Percentiles rank a stretch among this genome's conserved stretches.
These are phyloP conservation scores for Diaporthe sp. DNA, from an alignment of 2,329 filamentous ascomycete genomes.

Conservation along the genomic window DNA sequence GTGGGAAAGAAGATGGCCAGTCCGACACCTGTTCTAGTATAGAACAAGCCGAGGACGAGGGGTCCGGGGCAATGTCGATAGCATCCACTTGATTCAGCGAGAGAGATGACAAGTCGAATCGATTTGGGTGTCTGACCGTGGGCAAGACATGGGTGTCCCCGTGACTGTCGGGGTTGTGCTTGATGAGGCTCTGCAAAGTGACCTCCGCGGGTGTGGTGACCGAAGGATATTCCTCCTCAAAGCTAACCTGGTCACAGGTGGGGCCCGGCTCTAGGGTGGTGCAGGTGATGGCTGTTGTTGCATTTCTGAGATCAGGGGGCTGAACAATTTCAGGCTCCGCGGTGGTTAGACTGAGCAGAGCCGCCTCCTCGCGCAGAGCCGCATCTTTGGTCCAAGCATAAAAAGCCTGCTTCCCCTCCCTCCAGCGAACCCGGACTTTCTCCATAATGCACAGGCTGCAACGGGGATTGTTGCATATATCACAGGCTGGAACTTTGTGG, in stretches of 20 bases:
- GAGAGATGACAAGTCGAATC: not conserved
- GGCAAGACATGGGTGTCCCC: not conserved
- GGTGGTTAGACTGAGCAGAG: not conserved
- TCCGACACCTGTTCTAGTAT: not conserved
- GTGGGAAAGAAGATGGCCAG: not conserved
- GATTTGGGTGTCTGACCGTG: not conserved
- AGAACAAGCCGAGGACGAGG: not conserved
- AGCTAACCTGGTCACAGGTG: not conserved
- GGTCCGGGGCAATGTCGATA: not conserved
- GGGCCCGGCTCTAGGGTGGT: not conserved
- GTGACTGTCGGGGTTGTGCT: not conserved
- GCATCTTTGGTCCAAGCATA: not conserved
- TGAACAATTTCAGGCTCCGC: not conserved
- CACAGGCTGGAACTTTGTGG: not conserved
- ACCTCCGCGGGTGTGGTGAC: too few species aligned
- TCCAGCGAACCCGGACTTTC: not conserved
- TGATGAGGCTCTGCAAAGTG: conserved; percentile 11
- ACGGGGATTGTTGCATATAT: not conserved
- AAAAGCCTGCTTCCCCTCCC: not conserved
- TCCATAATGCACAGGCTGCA: not conserved
- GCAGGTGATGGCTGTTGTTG: not conserved
- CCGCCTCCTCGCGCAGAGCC: conserved; percentile 6
- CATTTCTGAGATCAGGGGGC: not conserved
- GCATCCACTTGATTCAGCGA: not conserved
- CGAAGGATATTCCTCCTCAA: not conserved